Conservation (phyloP, 108 stramenopile genomes). For the Nitzschia inconspicua region DNA sequence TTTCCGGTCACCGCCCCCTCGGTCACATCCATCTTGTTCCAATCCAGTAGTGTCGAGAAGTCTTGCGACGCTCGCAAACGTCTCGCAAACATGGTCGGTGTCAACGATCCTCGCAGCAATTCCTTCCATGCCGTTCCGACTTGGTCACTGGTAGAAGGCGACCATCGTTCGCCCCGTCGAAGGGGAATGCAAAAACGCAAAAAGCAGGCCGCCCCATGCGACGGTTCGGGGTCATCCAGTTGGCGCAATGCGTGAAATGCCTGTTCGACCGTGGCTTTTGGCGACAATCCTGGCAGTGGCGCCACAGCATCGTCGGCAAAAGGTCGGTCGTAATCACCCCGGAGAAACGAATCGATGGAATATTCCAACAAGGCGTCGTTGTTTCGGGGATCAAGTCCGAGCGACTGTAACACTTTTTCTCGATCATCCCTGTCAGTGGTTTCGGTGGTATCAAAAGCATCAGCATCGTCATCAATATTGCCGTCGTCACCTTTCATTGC, state of each 20-base stretch:
- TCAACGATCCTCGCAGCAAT: slow-evolving; percentile 32
- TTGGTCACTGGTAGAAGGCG: background rate
- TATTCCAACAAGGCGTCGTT: slow-evolving; percentile 11
- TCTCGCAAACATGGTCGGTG: slow-evolving; percentile 43
- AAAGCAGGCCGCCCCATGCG: slow-evolving; percentile 44
- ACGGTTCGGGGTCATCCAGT: slow-evolving; percentile 34
- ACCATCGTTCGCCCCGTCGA: slow-evolving; percentile 38
- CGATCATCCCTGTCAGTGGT: no score
- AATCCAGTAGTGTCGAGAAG: slow-evolving; percentile 40
- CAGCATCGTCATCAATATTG: no score
- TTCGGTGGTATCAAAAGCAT: no score
- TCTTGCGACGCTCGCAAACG: slow-evolving; percentile 29
- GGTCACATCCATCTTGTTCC: slow-evolving; percentile 33
- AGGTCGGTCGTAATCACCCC: slow-evolving; percentile 41
- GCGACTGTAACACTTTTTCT: background rate
- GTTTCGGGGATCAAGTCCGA: background rate
- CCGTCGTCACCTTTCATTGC: no score
- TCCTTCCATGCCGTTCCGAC: slow-evolving; percentile 24
- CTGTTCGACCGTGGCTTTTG: slow-evolving; percentile 29
- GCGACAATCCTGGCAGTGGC: slow-evolving; percentile 35
- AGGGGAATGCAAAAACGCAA: slow-evolving; percentile 39
- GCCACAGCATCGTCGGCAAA: slow-evolving; percentile 41
- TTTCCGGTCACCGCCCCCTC: slow-evolving; percentile 18
- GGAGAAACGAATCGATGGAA: slow-evolving; percentile 50
- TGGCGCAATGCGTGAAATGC: slow-evolving; percentile 28